A percentile compares a stretch with the other conserved stretches of the same genome.
Conservation (phyloP, 1,284 basidiomycete genomes). For the Malassezia restricta region DNA sequence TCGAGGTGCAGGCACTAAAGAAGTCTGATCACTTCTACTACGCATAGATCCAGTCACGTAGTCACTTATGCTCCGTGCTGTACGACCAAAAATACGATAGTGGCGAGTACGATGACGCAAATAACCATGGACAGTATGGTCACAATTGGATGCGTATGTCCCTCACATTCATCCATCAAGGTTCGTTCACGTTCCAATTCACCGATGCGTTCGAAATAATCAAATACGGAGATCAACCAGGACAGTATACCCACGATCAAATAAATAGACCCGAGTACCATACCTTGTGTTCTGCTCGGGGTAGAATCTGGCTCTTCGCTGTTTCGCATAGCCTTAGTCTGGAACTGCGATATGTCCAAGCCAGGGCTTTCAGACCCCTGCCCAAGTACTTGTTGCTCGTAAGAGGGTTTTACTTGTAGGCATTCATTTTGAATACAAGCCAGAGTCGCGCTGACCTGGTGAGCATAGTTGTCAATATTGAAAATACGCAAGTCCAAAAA, state of each 20-base stretch:
- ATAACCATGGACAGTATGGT: slow-evolving; percentile 3
- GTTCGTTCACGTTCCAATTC: slow-evolving; percentile 10
- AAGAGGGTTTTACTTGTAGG: neutral
- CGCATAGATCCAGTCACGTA: slow-evolving; percentile 3
- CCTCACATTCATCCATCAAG: slow-evolving; percentile 16
- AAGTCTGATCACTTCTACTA: slow-evolving; percentile 45
- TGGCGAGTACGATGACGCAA: slow-evolving; percentile 6
- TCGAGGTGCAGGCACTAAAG: slow-evolving; percentile 46
- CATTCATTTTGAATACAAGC: neutral
- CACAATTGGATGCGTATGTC: slow-evolving; percentile 7
- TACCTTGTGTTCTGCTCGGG: neutral
- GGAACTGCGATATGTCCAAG: too few species aligned
- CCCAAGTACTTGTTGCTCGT: neutral
- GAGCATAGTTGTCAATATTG: neutral
- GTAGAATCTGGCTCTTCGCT: neutral
- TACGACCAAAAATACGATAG: slow-evolving; percentile 10
- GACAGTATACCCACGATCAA: slow-evolving; percentile 1
- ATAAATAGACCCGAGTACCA: slow-evolving; percentile 6
- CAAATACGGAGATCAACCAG: slow-evolving; percentile 1
- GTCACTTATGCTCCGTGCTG: slow-evolving; percentile 8
- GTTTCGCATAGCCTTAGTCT: too few species aligned
- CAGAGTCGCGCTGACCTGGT: neutral
- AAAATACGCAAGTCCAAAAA: slow-evolving; percentile 9
- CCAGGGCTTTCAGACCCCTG: neutral
- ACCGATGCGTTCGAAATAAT: slow-evolving; percentile 9